Base-by-base conservation (phyloP, 2,329 filamentous ascomycete genomes). In the Phoma herbarum region DNA sequence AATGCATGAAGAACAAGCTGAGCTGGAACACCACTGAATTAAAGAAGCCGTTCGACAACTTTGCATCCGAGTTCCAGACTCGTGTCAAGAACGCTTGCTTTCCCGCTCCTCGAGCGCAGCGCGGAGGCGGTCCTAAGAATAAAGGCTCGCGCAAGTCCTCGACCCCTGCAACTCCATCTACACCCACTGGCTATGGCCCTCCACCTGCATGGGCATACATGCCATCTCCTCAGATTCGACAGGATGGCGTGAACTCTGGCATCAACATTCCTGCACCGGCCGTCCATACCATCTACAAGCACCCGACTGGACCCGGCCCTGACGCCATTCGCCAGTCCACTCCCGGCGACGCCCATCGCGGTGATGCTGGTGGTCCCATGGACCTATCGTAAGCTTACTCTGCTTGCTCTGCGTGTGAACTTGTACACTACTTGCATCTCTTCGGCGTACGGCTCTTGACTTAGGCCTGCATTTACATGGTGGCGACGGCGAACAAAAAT, bases 1-100 rank as follows among this genome's bases (percentile, higher is more conserved):
- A 77, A 44, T 76, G 74, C 61, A 73, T 76, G 71, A 77, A 77
- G 62, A 69, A 73, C 47, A 74, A 75, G 55, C 64, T 77, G 45
- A 72, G 72, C 18, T 77, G 74, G 74, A 72, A 63, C 53, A 69
- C 64, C 0, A 42, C 69, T 3, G 72, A 75, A 26, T 66, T 75
- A 28, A 72, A 73, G 54, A 75, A 75, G 51, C 72, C 71, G 1
- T 76, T 75, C 50, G 74, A 76, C 54, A 75, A 65, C 37, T 73
- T 75, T 31, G 72, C 73, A 1, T 61, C 46, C 7, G 74, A 76
- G 26, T 70, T 76, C 42, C 74, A 76, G 51, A 73, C 67, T 7
- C 73, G 74, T n/a, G 68, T 76, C 16, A 75, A 72, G 59, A 75
- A 75, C 29, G 73, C 73, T 0, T 73, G 68, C 53, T 70, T 67